Evolutionary conservation across 208 protist species (phyloP).

Genomic region (Acanthamoeba culbertsoni): DNA sequence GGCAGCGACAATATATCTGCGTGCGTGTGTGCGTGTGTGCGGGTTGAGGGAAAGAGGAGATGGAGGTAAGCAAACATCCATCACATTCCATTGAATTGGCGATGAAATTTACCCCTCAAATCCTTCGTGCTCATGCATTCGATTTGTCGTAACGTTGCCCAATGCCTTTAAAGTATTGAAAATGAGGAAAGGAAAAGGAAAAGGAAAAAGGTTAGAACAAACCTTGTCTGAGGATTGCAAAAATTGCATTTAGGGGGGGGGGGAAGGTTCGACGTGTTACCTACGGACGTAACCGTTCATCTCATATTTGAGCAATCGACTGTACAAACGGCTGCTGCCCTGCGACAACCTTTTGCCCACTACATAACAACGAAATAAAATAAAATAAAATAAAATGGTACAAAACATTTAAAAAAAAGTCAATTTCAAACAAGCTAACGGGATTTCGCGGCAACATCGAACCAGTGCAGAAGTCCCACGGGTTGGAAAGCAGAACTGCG

Average conservation of each 20-base stretch:
- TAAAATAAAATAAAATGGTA: neutral
- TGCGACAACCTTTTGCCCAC: neutral
- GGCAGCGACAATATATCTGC: neutral
- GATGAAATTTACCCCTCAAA: neutral
- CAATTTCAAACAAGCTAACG: neutral
- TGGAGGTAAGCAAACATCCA: too few relatives aligned
- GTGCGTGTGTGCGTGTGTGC: neutral
- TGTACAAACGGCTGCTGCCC: conserved; percentile 19
- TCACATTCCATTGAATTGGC: neutral
- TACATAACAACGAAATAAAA: neutral
- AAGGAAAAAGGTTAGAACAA: too few relatives aligned
- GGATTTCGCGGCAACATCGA: neutral
- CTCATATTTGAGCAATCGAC: neutral
- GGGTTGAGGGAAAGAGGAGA: neutral
- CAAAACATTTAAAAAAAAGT: neutral
- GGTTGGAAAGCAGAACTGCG: neutral
- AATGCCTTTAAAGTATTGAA: neutral
- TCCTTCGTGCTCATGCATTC: neutral
- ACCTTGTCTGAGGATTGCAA: too few relatives aligned
- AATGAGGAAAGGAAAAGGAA: neutral
- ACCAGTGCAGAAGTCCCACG: conserved; percentile 7
- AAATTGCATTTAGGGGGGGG: too few relatives aligned
- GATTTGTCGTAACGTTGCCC: neutral
- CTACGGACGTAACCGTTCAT: conserved; percentile 16
- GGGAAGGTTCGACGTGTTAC: too few relatives aligned